These are phyloP conservation scores for Podila minutissima DNA, from an alignment of 192 early-diverging fungal species.

Conservation along the genomic window DNA sequence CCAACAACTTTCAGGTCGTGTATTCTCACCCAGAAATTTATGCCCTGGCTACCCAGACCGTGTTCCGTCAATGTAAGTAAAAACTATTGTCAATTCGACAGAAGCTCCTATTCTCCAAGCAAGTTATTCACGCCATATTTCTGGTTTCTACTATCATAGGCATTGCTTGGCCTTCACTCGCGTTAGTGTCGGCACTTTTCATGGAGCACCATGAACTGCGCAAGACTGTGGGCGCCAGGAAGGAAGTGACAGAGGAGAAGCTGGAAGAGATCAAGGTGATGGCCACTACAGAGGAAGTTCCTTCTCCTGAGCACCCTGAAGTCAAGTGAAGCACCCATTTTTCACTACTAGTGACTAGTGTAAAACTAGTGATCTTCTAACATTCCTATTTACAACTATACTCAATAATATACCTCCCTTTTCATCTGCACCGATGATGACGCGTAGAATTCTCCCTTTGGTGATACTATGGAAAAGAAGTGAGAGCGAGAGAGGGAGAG, in stretches of 20 bases:
- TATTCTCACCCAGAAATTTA: slow-evolving; percentile 20
- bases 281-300: neutral
- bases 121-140: neutral
- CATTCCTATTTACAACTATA: neutral
- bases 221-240: slow-evolving; percentile 21
- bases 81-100: too few species aligned
- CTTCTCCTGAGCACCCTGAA: neutral
- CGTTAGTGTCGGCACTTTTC: slow-evolving; percentile 15
- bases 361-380: neutral
- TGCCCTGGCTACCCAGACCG: slow-evolving; percentile 21
- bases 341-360: neutral
- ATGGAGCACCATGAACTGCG: slow-evolving; percentile 33
- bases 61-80: slow-evolving; percentile 33
- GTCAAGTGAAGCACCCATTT: neutral
- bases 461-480: too few species aligned
- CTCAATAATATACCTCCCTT: too few species aligned
- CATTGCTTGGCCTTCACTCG: slow-evolving; percentile 36
- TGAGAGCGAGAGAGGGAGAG: too few species aligned
- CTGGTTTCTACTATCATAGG: slow-evolving; percentile 1
- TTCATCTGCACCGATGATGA: too few species aligned
- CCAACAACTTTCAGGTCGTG: slow-evolving; percentile 15
- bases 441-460: too few species aligned
- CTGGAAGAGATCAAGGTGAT: neutral
- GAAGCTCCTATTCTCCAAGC: neutral
- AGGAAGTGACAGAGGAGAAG: neutral